Evolutionary conservation across 1,284 basidiomycete genomes (phyloP).

Genomic region (Trametes pubescens): DNA sequence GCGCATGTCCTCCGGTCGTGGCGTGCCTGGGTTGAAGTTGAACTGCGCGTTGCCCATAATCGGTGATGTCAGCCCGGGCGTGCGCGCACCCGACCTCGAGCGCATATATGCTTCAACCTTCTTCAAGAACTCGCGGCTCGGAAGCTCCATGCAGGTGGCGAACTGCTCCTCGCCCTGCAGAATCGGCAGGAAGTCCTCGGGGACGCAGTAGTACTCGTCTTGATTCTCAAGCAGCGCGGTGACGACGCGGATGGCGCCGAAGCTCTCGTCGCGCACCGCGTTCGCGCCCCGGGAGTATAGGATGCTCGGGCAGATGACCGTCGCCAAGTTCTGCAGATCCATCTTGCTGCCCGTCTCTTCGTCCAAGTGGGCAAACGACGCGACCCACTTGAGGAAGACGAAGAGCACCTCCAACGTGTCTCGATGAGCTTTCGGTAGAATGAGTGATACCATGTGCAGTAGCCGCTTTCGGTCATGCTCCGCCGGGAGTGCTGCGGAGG

Average conservation of each 20-base stretch:
- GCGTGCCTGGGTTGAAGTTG: constrained; percentile 39
- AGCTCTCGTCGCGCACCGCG: constrained; percentile 92
- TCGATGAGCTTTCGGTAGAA: constrained; percentile 93
- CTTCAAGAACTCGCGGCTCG: constrained; percentile 90
- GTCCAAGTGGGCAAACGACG: constrained; percentile 97
- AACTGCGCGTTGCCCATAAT: constrained; percentile 42
- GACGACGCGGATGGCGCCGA: constrained; percentile 88
- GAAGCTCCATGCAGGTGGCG: constrained; percentile 80
- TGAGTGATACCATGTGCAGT: constrained; percentile 87
- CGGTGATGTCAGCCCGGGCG: constrained; percentile 48
- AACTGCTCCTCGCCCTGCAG: constrained; percentile 90
- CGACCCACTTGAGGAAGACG: constrained; percentile 99
- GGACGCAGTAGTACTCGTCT: constrained; percentile 93
- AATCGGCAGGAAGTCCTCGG: constrained; percentile 84
- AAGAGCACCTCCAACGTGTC: constrained; percentile 99
- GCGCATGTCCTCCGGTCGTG: constrained; percentile 40
- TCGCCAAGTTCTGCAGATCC: constrained; percentile 97
- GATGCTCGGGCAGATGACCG: constrained; percentile 97
- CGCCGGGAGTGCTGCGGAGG: constrained; percentile 68
- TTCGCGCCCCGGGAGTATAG: constrained; percentile 88
- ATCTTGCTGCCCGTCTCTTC: constrained; percentile 99
- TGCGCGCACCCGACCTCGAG: constrained; percentile 54
- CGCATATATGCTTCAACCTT: constrained; percentile 84
- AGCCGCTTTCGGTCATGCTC: constrained; percentile 85
- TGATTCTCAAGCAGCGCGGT: constrained; percentile 90